Base-by-base conservation (phyloP, 345 rosid genomes). In the Gossypium ekmanianum region DNA sequence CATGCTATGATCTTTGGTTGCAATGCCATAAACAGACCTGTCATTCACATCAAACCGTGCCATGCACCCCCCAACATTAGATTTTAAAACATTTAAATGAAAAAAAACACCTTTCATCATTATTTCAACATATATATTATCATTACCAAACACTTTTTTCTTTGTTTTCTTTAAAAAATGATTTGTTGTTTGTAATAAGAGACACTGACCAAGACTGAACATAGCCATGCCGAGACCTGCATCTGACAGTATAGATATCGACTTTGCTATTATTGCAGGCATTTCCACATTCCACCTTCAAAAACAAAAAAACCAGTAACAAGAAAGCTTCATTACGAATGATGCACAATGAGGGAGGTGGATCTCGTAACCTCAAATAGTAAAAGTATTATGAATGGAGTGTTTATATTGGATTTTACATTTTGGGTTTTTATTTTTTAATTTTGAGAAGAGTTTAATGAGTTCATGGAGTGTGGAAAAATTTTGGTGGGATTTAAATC, bases 141-240 rank as follows among this genome's bases (percentile, higher is more conserved):
- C 74, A 79, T 79, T 77, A 75, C 76, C 29, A 10, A 34, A 71
- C 3, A 79, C 82, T 80, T 68, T 43, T 14, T 64, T 59, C 72
- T 74, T 76, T 78, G 80, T 79, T 82, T 76, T 80, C 83, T 82
- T 76, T 80, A 20, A 20, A 56, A 20, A 26, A 18, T 18, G 61
- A 58, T 56, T 56, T 56, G 22, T 26, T 18, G 16, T 70, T 51
- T 70, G 61, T 47, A 48, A 47, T 13, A 2, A 18, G 4, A 11
- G 56, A 29, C 17, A 89, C 99, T 93, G 88, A 95, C 99, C 99
- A 43, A 95, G 98, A 86, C 99, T 95, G 91, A 95, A 95, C 99
- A 95, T 95, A 75, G 99, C 99, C 99, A 95, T 93, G 94, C 99
- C 99, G 68, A 95, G 94, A 65, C 99, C 99, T 78, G 99, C 99